phyloP scores from a whole-genome alignment of 768 basidiomycete genomes.

The Mycena indigotica region DNA sequence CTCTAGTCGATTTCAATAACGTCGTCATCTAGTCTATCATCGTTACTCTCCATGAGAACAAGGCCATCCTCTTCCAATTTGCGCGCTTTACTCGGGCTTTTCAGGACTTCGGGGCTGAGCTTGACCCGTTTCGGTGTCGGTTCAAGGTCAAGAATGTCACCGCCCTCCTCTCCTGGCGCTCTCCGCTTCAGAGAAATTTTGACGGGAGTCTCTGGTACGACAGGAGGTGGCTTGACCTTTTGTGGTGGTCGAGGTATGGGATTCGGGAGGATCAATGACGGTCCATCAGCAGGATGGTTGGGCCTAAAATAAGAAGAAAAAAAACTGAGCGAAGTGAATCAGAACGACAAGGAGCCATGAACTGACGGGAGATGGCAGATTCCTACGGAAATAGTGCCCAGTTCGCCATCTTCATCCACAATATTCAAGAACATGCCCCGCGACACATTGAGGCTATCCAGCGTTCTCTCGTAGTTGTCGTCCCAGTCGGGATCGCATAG shows the following conservation, averaged over 20 bases:
- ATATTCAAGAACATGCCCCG: constrained; percentile 88
- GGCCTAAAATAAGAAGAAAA: constrained; percentile 42
- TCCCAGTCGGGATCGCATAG: constrained; percentile 93
- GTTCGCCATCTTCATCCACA: constrained; percentile 83
- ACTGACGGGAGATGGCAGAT: constrained; percentile 74
- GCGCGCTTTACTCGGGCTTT: constrained; percentile 65
- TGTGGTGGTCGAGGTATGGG: constrained; percentile 61
- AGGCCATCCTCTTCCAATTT: constrained; percentile 76
- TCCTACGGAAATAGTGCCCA: constrained; percentile 70
- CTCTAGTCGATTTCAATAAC: constrained; percentile 63
- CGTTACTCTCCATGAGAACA: constrained; percentile 60
- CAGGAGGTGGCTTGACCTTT: constrained; percentile 41
- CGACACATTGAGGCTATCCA: constrained; percentile 79
- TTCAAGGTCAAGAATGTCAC: constrained; percentile 55
- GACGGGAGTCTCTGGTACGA: constrained; percentile 46
- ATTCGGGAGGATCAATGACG: constrained; percentile 63
- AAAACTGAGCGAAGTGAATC: not conserved
- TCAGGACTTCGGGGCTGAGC: constrained; percentile 27
- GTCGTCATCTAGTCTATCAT: constrained; percentile 58
- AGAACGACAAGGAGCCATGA: not conserved
- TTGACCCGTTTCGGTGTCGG: constrained; percentile 57
- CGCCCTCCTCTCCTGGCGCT: constrained; percentile 49
- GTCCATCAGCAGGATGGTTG: constrained; percentile 53
- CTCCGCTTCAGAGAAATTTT: constrained; percentile 54
- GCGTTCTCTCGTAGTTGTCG: constrained; percentile 79